Conservation (phyloP, 371 early-diverging fungal genomes). For the Mucor plumbeus region DNA sequence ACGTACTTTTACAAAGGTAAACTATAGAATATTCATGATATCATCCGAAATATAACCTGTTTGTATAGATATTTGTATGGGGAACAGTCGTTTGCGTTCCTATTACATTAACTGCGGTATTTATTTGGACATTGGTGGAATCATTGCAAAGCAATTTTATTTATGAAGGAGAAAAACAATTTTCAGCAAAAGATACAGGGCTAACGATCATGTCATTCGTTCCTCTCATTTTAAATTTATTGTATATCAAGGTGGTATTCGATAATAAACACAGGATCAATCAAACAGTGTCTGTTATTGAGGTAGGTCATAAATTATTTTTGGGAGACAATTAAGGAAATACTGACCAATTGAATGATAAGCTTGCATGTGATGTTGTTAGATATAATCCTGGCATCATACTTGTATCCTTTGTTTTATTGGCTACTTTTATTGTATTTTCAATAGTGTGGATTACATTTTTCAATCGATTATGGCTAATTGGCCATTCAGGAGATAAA, state of each 20-base stretch:
- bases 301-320: constrained; percentile 35
- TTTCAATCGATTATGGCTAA: constrained; percentile 71
- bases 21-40: background rate
- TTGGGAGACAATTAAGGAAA: background rate
- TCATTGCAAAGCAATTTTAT: constrained; percentile 50
- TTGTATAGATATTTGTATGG: constrained; percentile 64
- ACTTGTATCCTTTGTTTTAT: constrained; percentile 59
- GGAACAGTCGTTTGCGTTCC: constrained; percentile 65
- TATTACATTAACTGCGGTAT: constrained; percentile 51
- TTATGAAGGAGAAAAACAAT: constrained; percentile 35
- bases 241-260: constrained; percentile 45
- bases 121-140: constrained; percentile 61
- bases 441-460: constrained; percentile 70
- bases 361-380: constrained; percentile 79
- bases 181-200: constrained; percentile 53
- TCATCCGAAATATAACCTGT: background rate
- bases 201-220: constrained; percentile 60
- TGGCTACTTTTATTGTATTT: constrained; percentile 63
- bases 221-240: constrained; percentile 55
- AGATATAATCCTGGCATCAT: constrained; percentile 74
- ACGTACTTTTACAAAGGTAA: constrained; percentile 60
- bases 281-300: constrained; percentile 64
- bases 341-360: background rate
- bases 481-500: constrained; percentile 53
- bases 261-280: constrained; percentile 50